A percentile compares a stretch with the other conserved stretches of the same genome.
phyloP scores from a whole-genome alignment of 2,329 filamentous ascomycete species.

The Penicillium aurantiogriseum region DNA sequence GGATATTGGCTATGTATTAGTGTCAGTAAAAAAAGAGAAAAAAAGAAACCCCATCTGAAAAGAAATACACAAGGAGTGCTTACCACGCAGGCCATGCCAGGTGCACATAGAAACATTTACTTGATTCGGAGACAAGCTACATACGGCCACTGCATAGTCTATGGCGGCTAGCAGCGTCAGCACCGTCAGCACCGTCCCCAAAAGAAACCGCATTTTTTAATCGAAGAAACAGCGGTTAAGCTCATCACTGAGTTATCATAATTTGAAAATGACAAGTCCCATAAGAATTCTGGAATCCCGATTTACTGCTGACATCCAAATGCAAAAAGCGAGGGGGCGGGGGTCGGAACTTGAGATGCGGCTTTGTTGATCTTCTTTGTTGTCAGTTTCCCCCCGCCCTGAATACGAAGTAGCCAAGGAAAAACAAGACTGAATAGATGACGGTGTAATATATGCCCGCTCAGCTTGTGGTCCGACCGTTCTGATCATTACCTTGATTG shows the following conservation, averaged over 20 bases:
- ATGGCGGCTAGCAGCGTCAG: background rate
- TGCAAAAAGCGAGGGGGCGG: background rate
- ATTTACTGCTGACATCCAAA: background rate
- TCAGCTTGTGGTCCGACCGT: background rate
- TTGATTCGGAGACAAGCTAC: constrained; percentile 3
- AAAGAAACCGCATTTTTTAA: constrained; percentile 2
- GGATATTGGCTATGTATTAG: constrained; percentile 14
- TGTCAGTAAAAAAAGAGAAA: constrained; percentile 1
- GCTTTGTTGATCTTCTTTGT: constrained; percentile 14
- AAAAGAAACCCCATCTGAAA: background rate
- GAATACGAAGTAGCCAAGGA: background rate
- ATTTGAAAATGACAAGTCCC: background rate
- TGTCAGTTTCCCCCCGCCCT: background rate
- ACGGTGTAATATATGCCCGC: too few species aligned
- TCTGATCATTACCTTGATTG: background rate
- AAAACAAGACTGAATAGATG: background rate
- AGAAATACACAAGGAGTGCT: background rate
- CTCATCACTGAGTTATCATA: background rate
- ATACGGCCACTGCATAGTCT: constrained; percentile 3
- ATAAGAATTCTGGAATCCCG: too few species aligned
- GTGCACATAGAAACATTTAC: constrained; percentile 20
- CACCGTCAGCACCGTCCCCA: background rate
- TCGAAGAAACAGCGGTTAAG: background rate
- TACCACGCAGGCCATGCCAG: constrained; percentile 17
- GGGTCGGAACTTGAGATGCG: background rate